Conservation (phyloP, 768 basidiomycete species). For the Auricularia heimuer region DNA sequence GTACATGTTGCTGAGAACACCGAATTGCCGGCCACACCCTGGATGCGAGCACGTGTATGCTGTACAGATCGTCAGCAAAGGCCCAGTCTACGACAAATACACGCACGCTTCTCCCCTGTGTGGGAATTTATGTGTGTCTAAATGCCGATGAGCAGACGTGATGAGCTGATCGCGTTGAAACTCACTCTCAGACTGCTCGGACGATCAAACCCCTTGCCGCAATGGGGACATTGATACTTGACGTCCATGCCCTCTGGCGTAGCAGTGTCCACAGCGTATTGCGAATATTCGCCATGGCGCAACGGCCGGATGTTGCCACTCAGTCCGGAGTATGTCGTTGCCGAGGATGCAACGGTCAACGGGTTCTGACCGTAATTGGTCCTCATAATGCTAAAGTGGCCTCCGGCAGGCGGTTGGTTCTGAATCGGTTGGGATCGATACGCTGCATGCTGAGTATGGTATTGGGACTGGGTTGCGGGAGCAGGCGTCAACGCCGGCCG, state of each 20-base stretch:
- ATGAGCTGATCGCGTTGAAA: background rate
- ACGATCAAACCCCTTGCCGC: constrained; percentile 56
- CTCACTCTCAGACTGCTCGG: constrained; percentile 46
- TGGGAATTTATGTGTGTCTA: constrained; percentile 56
- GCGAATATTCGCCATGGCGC: background rate
- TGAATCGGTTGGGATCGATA: background rate
- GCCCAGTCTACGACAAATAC: background rate
- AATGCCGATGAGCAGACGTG: background rate
- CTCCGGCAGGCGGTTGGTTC: background rate
- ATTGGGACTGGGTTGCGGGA: background rate
- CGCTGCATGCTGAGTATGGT: background rate
- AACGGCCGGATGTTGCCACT: background rate
- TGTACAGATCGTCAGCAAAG: constrained; percentile 19
- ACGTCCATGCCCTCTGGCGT: background rate
- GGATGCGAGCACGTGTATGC: constrained; percentile 72
- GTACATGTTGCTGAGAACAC: constrained; percentile 80
- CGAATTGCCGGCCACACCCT: constrained; percentile 67
- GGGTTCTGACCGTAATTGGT: background rate
- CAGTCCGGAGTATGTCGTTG: background rate
- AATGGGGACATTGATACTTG: constrained; percentile 31
- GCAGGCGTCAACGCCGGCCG: background rate
- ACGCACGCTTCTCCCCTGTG: constrained; percentile 57
- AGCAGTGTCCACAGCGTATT: background rate
- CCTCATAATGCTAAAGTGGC: background rate
- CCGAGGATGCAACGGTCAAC: background rate